A percentile compares a stretch with the other conserved stretches of the same genome.
phyloP scores from a whole-genome alignment of 1,284 basidiomycete genomes.

The Lentinus polychrous region DNA sequence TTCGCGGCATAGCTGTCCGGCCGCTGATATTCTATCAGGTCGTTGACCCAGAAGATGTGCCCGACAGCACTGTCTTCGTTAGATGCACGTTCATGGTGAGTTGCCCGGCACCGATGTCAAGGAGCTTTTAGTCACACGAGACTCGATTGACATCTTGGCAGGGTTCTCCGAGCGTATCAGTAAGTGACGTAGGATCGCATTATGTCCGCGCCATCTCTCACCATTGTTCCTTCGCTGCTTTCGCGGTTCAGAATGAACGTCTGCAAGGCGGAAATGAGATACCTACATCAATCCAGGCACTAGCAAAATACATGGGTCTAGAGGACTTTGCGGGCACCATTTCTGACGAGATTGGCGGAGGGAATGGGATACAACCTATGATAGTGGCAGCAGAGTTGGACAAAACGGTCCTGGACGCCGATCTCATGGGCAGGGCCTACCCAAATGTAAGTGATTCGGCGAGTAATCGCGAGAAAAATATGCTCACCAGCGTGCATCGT shows the following conservation, averaged over 20 bases:
- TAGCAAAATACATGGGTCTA: conserved; percentile 21
- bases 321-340: conserved; percentile 27
- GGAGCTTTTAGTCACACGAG: neutral
- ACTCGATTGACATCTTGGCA: conserved; percentile 2
- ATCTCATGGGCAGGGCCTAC: conserved; percentile 49
- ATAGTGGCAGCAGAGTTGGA: conserved; percentile 32
- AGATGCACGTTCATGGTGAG: conserved; percentile 32
- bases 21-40: conserved; percentile 13
- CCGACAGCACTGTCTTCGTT: conserved; percentile 22
- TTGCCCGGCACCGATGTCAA: conserved; percentile 15
- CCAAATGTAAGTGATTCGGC: conserved; percentile 21
- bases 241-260: conserved; percentile 17
- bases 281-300: conserved; percentile 17
- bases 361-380: conserved; percentile 50
- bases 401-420: conserved; percentile 26
- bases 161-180: conserved; percentile 43
- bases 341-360: conserved; percentile 51
- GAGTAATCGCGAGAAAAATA: conserved; percentile 23
- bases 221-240: no score
- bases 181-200: conserved; percentile 12
- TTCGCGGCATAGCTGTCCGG: neutral
- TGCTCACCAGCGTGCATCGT: neutral
- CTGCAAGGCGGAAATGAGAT: conserved; percentile 31
- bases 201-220: neutral
- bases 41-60: conserved; percentile 20